Evolutionary conservation across 371 early-diverging fungal genomes (phyloP).

Genomic region (Rhizopus sp.): DNA sequence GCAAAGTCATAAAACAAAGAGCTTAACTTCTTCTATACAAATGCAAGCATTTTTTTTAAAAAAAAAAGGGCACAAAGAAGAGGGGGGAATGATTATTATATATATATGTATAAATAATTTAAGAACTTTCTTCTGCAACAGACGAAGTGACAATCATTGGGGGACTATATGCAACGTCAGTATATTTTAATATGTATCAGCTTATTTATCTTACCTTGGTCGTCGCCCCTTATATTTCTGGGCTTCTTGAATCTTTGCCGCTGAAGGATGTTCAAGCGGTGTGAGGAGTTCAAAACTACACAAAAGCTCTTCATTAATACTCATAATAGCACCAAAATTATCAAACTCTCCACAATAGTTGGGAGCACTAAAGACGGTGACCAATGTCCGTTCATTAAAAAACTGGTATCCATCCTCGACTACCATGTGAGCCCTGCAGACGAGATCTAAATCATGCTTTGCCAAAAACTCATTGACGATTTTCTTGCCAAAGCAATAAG

Average conservation of each 20-base stretch:
- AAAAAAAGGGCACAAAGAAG: neutral
- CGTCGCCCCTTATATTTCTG: conserved; percentile 33
- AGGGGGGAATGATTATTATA: too few relatives aligned
- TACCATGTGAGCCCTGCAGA: conserved; percentile 97
- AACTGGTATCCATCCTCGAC: conserved; percentile 99
- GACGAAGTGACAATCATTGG: conserved; percentile 26
- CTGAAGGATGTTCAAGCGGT: conserved; percentile 44
- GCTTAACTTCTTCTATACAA: too few relatives aligned
- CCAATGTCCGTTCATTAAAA: conserved; percentile 92
- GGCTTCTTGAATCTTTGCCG: conserved; percentile 22
- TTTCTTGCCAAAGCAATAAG: conserved; percentile 91
- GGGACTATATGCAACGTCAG: conserved; percentile 13
- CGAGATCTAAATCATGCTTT: conserved; percentile 83
- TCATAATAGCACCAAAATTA: conserved; percentile 97
- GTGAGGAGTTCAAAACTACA: conserved; percentile 82
- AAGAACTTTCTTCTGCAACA: conserved; percentile 11
- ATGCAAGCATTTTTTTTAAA: neutral
- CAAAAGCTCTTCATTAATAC: conserved; percentile 89
- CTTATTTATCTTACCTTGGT: conserved; percentile 27
- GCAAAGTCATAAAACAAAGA: too few relatives aligned
- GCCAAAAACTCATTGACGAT: conserved; percentile 87
- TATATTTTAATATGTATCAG: neutral
- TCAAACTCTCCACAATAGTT: conserved; percentile 99
- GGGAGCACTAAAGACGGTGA: conserved; percentile 98
- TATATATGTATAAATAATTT: neutral